These are phyloP conservation scores for Geosiphon pyriformis DNA, from an alignment of 192 early-diverging fungal species.

Conservation along the genomic window DNA sequence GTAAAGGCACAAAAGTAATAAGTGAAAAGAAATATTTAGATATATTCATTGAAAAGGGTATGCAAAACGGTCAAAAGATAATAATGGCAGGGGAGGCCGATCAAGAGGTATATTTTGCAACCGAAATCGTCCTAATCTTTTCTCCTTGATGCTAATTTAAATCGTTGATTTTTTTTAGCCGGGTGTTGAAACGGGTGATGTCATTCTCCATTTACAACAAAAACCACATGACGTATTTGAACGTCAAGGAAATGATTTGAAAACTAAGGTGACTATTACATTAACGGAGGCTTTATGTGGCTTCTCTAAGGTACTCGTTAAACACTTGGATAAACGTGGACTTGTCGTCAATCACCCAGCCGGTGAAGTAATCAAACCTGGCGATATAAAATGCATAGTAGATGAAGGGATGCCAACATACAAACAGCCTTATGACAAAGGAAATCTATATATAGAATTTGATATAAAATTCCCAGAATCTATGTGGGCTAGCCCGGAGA, in stretches of 20 bases:
- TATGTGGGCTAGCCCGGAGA: slow-evolving; percentile 35
- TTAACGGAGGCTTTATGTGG: slow-evolving; percentile 90
- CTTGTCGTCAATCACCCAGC: slow-evolving; percentile 78
- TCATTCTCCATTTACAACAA: slow-evolving; percentile 87
- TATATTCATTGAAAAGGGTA: slow-evolving; percentile 91
- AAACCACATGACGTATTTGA: slow-evolving; percentile 75
- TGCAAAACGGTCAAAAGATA: slow-evolving; percentile 86
- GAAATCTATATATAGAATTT: slow-evolving; percentile 85
- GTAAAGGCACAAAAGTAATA: slow-evolving; percentile 81
- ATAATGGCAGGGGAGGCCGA: slow-evolving; percentile 91
- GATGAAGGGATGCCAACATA: slow-evolving; percentile 92
- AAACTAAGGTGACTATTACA: slow-evolving; percentile 73
- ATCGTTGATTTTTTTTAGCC: slow-evolving; percentile 45
- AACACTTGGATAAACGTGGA: slow-evolving; percentile 83
- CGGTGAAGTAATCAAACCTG: slow-evolving; percentile 82
- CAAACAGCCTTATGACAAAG: slow-evolving; percentile 66
- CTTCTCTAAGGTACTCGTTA: slow-evolving; percentile 72
- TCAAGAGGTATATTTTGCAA: slow-evolving; percentile 48
- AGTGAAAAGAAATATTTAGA: slow-evolving; percentile 89
- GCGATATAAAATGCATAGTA: slow-evolving; percentile 75
- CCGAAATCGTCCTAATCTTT: neutral
- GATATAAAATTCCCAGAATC: slow-evolving; percentile 79
- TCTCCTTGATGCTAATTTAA: neutral
- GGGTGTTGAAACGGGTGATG: slow-evolving; percentile 83
- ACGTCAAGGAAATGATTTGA: slow-evolving; percentile 76